A percentile compares a stretch with the other conserved stretches of the same genome.
Evolutionary conservation across 805 yeast genomes (phyloP).

Genomic region (Wickerhamiella parazyma): DNA sequence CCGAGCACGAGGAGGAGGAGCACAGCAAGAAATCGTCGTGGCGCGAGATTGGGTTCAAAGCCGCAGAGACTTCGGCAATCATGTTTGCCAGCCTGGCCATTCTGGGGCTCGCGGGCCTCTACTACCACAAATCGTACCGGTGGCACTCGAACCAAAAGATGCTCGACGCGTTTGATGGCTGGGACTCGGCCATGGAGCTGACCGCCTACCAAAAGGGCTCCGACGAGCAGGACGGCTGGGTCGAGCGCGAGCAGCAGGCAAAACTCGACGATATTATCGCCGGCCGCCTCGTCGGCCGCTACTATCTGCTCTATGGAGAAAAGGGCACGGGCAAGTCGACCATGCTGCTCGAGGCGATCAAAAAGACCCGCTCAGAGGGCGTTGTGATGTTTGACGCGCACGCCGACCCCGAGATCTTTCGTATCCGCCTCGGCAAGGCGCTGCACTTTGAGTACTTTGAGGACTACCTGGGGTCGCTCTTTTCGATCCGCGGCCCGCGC

Average conservation of each 20-base stretch:
- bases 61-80: conserved; percentile 50
- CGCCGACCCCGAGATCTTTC: conserved; percentile 70
- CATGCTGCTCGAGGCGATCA: conserved; percentile 55
- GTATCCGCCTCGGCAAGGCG: conserved; percentile 65
- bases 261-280: conserved; percentile 49
- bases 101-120: conserved; percentile 57
- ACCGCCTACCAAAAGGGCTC: conserved; percentile 33
- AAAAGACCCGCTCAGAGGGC: conserved; percentile 45
- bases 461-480: conserved; percentile 70
- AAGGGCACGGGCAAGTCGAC: conserved; percentile 82
- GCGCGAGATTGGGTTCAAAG: conserved; percentile 13
- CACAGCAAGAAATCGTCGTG: conserved; percentile 3
- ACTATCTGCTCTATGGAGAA: conserved; percentile 63
- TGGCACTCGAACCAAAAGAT: conserved; percentile 50
- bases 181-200: conserved; percentile 50
- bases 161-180: conserved; percentile 49
- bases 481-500: conserved; percentile 70
- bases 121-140: conserved; percentile 52
- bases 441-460: conserved; percentile 60
- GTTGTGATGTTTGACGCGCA: conserved; percentile 70
- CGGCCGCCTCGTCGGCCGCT: conserved; percentile 55
- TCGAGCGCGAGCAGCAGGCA: conserved; percentile 53
- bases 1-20: neutral
- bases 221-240: conserved; percentile 37
- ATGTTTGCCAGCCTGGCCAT: conserved; percentile 56